Base-by-base conservation (phyloP, 345 rosid genomes). In the Rhizophora apiculata region DNA sequence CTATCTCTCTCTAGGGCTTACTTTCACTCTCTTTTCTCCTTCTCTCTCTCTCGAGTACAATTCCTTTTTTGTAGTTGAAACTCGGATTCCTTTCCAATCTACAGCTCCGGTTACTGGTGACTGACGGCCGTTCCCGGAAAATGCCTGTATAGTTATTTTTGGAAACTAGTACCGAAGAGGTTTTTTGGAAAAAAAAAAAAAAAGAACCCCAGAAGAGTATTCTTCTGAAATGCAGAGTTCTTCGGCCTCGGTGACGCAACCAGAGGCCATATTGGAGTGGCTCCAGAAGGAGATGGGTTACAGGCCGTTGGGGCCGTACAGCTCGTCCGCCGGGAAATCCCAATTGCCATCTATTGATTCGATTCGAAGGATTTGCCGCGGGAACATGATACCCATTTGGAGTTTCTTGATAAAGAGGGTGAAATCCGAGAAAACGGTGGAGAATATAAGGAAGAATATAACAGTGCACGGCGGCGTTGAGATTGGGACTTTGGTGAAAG, bases 211-310 rank as follows among this genome's bases (percentile, higher is more conserved):
- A 3, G 26, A 22, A 52, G 13, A 31, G 18, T 36, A 22, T 1
- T 62, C 6, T 10, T 22, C 31, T 43, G 49, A 20, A 71, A 76
- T 71, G 79, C 79, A 71, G 64, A 60, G 70, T 52, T 72, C 78
- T 30, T 46, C 68, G 30, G 89, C 84, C 54, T 72, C 75, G 39
- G 32, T 68, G 30, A 88, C 84, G 62, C 87, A 87, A 62, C 88
- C 98, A 29, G 97, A 91, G 76, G 91, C 83, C 29, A 91, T 93
- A 22, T 60, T 86, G 51, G 94, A 89, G 74, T 93, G 97, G 97
- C 76, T 91, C 49, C 92, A 87, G 62, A 89, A 86, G 81, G 98
- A 93, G 75, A 91, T 93, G 96, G 87, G 89, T 24, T 91, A 93
- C 68, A 72, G 96, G 69, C 90, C 96, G 4, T 73, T 87, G 64